Evolutionary conservation across 768 basidiomycete species (phyloP), one percentile per base, ranked within the genome.

Genomic region (Suillus paluster): DNA sequence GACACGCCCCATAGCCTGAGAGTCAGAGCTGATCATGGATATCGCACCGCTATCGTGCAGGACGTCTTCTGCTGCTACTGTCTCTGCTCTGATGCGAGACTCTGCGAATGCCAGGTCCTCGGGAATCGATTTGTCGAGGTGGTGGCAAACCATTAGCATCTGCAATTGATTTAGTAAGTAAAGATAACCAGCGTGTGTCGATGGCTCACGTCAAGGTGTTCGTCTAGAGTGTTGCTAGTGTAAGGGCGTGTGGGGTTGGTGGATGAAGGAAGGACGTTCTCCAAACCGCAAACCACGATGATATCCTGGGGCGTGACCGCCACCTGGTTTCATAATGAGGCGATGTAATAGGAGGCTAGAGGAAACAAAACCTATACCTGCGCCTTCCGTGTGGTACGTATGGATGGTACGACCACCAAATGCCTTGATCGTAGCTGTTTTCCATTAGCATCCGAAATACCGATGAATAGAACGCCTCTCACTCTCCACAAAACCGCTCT

Each of bases 141-240:
- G 97, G 73, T 99, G 97, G 74, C 95, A 97, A n/a, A 98, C 95
- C 95, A 99, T 98, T 25, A 99, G 82, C 97, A 99, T 99, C 96
- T 97, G 54, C 42, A 45, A 61, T 15, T 15, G 55, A 46, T 39
- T 60, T 44, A 66, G 57, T 45, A 23, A 23, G 52, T 15, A 44
- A 41, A 60, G 7, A 44, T 23, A 9, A 46, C 14, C 27, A 0
- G n/a, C 30, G 14, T 21, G 23, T n/a, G 45, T 21, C 17, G 27
- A 8, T 14, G 5, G 71, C 90, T 71, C 69, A 97, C 97, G 71
- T 99, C 97, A 17, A 97, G 86, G 77, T 99, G 97, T 73, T 99
- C 97, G 64, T 97, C 95, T 8, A 99, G 80, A 0, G 97, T 99
- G 71, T 99, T 99, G 36, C 80, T 78, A 2, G 94, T 84, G 71